Base-by-base conservation (phyloP, 1,284 basidiomycete genomes). In the Pulveroboletus sp. region DNA sequence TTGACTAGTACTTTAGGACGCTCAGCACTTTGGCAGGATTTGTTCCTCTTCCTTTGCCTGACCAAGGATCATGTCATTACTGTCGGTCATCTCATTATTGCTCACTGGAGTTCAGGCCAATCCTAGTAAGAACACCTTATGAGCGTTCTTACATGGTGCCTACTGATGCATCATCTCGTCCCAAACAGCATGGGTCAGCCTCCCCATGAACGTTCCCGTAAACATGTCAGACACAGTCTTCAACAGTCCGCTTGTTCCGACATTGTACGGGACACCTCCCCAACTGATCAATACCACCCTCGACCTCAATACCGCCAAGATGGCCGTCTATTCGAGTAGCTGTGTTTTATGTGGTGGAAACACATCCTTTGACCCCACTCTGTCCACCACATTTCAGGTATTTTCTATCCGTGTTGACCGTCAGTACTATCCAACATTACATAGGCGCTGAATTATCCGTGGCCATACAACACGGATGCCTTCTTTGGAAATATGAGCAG, bases 331-430 rank as follows among this genome's bases (percentile, higher is more conserved):
- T 55, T 63, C 64, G 11, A 57, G 56, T n/a, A 54, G 59, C 42
- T 68, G 65, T 24, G 39, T 66, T 42, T 47, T 68, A 29, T 67
- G 65, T 33, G 45, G 62, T 26, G 64, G 65, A 35, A 57, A 54
- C 20, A 57, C 54, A 15, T 60, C 49, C 17, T 67, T 66, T 35
- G 58, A 68, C 28, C 43, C 52, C 3, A 45, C 56, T 0, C 44
- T 62, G 14, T 66, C 66, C 18, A 50, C 57, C 22, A 68, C 66
- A 17, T 66, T 60, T 43, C 52, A 66, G 62, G 65, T 66, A 58
- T 14, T 43, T 3, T 46, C 20, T 4, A 43, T 42, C 25, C 33
- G 22, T 43, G 1, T 45, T 26, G 4, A 24, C n/a, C 14, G 26
- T 38, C 9, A 18, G 10, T 18, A 20, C n/a, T 2, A 2, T 38